Evolutionary conservation across 2,329 filamentous ascomycete genomes (phyloP).

Genomic region (Aspergillus neotritici): DNA sequence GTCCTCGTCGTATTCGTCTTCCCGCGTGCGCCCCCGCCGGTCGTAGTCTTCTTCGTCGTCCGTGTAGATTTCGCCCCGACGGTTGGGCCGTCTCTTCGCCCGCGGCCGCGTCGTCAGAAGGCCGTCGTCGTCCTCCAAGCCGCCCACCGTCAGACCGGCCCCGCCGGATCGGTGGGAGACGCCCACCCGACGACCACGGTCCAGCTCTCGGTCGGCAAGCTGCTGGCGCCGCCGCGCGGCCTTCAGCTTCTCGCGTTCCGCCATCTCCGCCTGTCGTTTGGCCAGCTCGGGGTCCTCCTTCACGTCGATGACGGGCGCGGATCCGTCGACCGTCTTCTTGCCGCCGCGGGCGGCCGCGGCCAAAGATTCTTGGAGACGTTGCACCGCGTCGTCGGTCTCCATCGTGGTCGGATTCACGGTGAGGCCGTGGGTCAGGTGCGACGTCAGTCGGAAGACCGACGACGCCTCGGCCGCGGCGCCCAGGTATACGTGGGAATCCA

Average conservation of each 20-base stretch:
- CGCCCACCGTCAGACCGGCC: slow-evolving; percentile 50
- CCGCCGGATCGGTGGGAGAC: slow-evolving; percentile 41
- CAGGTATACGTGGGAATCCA: slow-evolving; percentile 61
- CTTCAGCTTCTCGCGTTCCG: slow-evolving; percentile 54
- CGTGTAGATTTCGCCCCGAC: slow-evolving; percentile 45
- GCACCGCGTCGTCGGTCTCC: slow-evolving; percentile 56
- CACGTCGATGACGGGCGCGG: slow-evolving; percentile 53
- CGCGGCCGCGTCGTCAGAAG: slow-evolving; percentile 39
- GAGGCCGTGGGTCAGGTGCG: slow-evolving; percentile 58
- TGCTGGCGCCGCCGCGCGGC: slow-evolving; percentile 51
- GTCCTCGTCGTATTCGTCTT: slow-evolving; percentile 78
- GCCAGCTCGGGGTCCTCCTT: slow-evolving; percentile 59
- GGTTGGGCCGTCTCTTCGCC: slow-evolving; percentile 35
- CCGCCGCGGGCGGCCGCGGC: slow-evolving; percentile 51
- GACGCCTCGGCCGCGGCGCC: slow-evolving; percentile 54
- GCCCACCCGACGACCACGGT: slow-evolving; percentile 48
- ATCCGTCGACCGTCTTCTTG: slow-evolving; percentile 46
- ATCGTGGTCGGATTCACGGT: slow-evolving; percentile 52
- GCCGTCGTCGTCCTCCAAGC: slow-evolving; percentile 55
- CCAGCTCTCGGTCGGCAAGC: slow-evolving; percentile 50
- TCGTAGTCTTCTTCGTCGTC: slow-evolving; percentile 47
- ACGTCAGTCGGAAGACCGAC: slow-evolving; percentile 55
- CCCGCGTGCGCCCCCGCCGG: slow-evolving; percentile 49
- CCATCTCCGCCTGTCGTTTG: slow-evolving; percentile 53
- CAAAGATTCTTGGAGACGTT: slow-evolving; percentile 56